These are phyloP conservation scores for Gonapodya prolifera DNA, from an alignment of 192 early-diverging fungal genomes.

Conservation along the genomic window DNA sequence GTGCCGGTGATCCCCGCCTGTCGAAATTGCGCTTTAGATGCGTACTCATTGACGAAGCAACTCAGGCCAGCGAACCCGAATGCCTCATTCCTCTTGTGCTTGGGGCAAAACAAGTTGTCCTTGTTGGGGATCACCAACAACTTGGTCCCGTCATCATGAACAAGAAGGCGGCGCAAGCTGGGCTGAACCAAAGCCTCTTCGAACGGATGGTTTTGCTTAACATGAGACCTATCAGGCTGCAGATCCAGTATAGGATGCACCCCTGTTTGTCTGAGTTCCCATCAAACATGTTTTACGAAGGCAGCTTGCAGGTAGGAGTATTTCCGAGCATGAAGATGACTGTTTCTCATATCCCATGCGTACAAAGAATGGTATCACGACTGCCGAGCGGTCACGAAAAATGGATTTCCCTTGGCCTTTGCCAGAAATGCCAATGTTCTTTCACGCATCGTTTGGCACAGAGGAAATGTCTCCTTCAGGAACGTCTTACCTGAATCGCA, in stretches of 20 bases:
- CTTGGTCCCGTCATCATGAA: conserved; percentile 95
- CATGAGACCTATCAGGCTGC: conserved; percentile 82
- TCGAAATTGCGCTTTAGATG: conserved; percentile 78
- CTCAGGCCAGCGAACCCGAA: conserved; percentile 93
- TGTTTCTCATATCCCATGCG: neutral
- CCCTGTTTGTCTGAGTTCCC: conserved; percentile 97
- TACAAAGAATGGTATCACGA: conserved; percentile 73
- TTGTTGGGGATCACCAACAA: conserved; percentile 99
- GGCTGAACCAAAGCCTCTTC: conserved; percentile 90
- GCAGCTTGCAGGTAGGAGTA: conserved; percentile 55
- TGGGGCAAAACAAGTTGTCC: conserved; percentile 88
- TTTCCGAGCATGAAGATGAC: neutral
- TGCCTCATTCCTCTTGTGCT: conserved; percentile 96
- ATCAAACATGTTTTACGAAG: conserved; percentile 99
- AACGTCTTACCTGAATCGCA: conserved; percentile 94
- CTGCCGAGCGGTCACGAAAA: conserved; percentile 73
- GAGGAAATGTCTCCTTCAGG: conserved; percentile 96
- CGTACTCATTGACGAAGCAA: conserved; percentile 95
- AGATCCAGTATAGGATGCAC: conserved; percentile 99
- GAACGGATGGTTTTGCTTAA: conserved; percentile 89
- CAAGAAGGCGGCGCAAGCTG: conserved; percentile 90
- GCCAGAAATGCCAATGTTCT: conserved; percentile 87
- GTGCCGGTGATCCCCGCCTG: conserved; percentile 91
- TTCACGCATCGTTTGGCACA: conserved; percentile 80
- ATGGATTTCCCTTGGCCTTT: conserved; percentile 96